A percentile compares a stretch with the other conserved stretches of the same genome.
Conservation (phyloP, 306 rosid species). For the Trichosanthes truncata region DNA sequence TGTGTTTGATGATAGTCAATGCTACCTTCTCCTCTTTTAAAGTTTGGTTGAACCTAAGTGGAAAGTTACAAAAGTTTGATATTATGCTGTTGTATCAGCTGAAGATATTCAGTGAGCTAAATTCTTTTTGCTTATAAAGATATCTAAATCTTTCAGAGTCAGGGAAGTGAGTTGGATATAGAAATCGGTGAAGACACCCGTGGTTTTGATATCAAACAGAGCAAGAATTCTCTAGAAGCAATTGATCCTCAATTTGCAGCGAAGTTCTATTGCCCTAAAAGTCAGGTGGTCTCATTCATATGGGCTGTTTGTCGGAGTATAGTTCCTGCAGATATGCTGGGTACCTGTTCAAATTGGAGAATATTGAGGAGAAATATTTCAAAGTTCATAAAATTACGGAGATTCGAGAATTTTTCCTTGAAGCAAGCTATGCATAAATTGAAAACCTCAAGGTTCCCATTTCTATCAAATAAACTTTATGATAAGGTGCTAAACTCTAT, state of each 20-base stretch:
- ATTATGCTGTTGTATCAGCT: neutral
- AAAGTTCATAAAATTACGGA: conserved; percentile 55
- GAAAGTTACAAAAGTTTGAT: neutral
- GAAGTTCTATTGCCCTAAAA: conserved; percentile 45
- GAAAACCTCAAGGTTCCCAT: conserved; percentile 55
- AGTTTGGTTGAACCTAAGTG: neutral
- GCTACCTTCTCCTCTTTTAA: neutral
- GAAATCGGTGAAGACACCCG: conserved; percentile 17
- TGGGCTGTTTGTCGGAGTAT: conserved; percentile 89
- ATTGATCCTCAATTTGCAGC: conserved; percentile 25
- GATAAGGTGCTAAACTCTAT: conserved; percentile 14
- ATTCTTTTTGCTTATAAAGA: neutral
- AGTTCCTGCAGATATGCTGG: conserved; percentile 66
- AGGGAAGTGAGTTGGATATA: conserved; percentile 26
- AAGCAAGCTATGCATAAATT: conserved; percentile 57
- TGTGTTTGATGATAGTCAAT: neutral
- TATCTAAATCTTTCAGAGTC: conserved; percentile 12
- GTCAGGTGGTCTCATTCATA: conserved; percentile 76
- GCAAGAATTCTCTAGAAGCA: conserved; percentile 20
- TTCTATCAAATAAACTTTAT: conserved; percentile 36
- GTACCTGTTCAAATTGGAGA: conserved; percentile 69
- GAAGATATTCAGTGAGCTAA: neutral
- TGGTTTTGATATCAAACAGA: conserved; percentile 16
- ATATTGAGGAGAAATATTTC: conserved; percentile 59
- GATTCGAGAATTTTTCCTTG: conserved; percentile 62